phyloP scores from a whole-genome alignment of 2,329 filamentous ascomycete genomes.

The Cryphonectria nitschkei region DNA sequence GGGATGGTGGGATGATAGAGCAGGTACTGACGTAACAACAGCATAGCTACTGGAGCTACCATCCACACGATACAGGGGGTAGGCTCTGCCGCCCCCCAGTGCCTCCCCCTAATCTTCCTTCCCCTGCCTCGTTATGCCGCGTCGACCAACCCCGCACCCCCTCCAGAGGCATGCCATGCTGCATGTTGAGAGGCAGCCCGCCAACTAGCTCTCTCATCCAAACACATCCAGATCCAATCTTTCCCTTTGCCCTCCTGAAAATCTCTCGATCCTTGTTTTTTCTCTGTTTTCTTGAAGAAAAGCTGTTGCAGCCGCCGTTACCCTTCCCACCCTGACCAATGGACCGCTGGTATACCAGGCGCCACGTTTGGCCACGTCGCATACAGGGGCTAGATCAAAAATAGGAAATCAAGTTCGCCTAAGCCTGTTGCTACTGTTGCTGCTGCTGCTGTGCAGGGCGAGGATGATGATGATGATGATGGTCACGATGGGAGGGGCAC shows the following conservation, averaged over 20 bases:
- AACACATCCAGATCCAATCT: background rate
- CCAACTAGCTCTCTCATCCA: background rate
- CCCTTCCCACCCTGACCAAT: background rate
- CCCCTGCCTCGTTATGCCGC: background rate
- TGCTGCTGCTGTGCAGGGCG: background rate
- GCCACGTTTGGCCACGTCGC: slow-evolving; percentile 2
- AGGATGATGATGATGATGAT: background rate
- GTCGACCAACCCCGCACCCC: background rate
- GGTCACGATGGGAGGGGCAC: background rate
- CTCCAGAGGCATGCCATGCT: background rate
- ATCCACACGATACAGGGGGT: slow-evolving; percentile 1
- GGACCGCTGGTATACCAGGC: background rate
- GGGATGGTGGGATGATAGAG: background rate
- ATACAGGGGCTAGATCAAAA: background rate
- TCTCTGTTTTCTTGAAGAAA: background rate
- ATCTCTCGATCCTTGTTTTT: slow-evolving; percentile 5
- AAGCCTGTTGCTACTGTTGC: background rate
- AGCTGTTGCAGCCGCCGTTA: background rate
- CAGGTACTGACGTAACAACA: background rate
- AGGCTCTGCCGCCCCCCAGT: background rate
- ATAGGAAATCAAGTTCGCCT: background rate
- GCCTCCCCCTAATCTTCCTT: background rate
- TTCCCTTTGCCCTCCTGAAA: background rate
- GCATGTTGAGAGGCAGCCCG: background rate
- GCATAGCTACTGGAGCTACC: background rate